A percentile compares a stretch with the other conserved stretches of the same genome.
These are phyloP conservation scores for Blepharisma undulans DNA, from an alignment of 169 alveolate genomes.

Conservation along the genomic window DNA sequence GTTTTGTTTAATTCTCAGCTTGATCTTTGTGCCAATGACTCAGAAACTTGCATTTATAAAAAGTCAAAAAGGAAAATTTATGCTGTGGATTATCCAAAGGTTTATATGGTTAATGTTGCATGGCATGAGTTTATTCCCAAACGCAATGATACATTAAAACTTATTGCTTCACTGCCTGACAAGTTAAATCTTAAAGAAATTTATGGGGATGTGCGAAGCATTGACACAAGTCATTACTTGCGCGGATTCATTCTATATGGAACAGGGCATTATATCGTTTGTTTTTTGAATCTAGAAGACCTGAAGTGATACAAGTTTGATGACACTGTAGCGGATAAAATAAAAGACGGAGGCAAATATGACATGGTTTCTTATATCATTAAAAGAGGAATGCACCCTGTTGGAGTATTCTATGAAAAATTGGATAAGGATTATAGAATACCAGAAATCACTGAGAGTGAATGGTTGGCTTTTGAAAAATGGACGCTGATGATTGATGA, in stretches of 20 bases:
- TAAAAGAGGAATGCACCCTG: not conserved
- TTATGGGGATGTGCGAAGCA: not conserved
- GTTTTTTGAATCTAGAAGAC: not conserved
- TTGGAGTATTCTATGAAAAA: slow-evolving; percentile 2
- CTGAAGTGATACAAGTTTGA: not conserved
- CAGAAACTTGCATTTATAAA: not conserved
- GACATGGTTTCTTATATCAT: not conserved
- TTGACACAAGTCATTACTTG: not conserved
- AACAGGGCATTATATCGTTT: not conserved
- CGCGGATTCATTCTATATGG: slow-evolving; percentile 20
- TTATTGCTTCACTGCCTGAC: not conserved
- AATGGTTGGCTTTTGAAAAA: not conserved
- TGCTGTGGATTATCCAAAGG: not conserved
- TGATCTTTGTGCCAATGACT: not conserved
- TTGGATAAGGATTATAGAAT: not conserved
- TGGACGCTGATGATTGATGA: not conserved
- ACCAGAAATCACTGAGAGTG: not conserved
- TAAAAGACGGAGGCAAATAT: not conserved
- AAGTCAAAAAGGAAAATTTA: not conserved
- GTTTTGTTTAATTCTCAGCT: not conserved
- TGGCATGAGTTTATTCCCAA: not conserved
- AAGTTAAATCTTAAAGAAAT: not conserved
- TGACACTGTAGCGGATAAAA: not conserved
- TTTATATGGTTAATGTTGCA: not conserved
- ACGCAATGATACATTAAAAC: not conserved